phyloP scores from a whole-genome alignment of 176 grass and related monocot species.

The Chloris gayana region DNA sequence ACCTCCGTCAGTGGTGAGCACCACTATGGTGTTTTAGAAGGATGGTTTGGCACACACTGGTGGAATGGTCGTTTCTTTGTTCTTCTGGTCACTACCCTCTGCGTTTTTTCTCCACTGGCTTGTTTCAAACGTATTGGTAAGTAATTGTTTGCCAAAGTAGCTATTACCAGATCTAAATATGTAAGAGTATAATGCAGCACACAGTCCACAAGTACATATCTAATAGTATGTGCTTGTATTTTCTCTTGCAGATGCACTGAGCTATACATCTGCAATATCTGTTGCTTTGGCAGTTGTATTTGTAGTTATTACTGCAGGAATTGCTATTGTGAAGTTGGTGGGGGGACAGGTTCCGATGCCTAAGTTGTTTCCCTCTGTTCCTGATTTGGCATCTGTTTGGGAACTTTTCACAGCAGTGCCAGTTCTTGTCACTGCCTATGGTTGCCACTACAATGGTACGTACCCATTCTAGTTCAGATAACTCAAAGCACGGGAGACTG shows the following conservation, averaged over 20 bases:
- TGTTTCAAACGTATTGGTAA: conserved; percentile 88
- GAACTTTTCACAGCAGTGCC: conserved; percentile 93
- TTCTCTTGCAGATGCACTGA: conserved; percentile 80
- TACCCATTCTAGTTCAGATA: not conserved
- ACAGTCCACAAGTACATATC: not conserved
- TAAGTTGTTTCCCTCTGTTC: conserved; percentile 77
- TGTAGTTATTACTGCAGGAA: conserved; percentile 90
- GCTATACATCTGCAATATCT: conserved; percentile 90
- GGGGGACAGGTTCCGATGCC: conserved; percentile 76
- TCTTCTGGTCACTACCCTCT: conserved; percentile 64
- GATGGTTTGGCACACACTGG: conserved; percentile 91
- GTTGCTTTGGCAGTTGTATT: conserved; percentile 87
- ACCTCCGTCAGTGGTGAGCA: conserved; percentile 67
- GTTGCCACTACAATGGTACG: conserved; percentile 96
- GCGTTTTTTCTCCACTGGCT: conserved; percentile 72
- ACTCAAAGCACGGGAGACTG: not conserved
- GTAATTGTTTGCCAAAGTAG: not conserved
- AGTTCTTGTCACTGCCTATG: conserved; percentile 87
- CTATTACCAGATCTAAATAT: not conserved
- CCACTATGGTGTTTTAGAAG: conserved; percentile 90
- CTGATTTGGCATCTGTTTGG: conserved; percentile 84
- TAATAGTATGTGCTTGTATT: conserved; percentile 15
- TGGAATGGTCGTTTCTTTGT: conserved; percentile 88
- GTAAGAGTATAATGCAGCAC: not conserved
- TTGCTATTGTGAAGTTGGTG: conserved; percentile 85